Percentiles rank a stretch among this genome's conserved stretches.
Evolutionary conservation across 129 eudicot genomes (phyloP).

Genomic region (Mikania micrantha): DNA sequence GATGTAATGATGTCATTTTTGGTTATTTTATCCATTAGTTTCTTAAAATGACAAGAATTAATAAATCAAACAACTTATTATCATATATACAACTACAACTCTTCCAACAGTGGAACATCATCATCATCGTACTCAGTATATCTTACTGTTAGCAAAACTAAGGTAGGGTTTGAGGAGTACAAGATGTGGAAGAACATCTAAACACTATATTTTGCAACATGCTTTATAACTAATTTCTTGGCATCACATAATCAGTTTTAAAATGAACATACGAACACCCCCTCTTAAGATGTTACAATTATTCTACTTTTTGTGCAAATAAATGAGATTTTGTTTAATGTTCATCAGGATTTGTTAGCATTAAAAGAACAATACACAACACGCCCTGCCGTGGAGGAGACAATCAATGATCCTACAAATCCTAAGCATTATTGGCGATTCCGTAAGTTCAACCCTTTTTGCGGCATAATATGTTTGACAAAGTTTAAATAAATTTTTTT

Average conservation of each 20-base stretch:
- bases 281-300: background rate
- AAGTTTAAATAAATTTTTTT: no score
- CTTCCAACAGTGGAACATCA: background rate
- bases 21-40: background rate
- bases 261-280: background rate
- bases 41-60: background rate
- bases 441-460: conserved; percentile 44
- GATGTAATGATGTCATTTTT: background rate
- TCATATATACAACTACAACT: background rate
- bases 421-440: conserved; percentile 98
- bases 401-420: conserved; percentile 95
- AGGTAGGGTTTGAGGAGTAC: no score
- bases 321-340: background rate
- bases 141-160: no score
- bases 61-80: background rate
- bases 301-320: background rate
- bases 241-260: background rate
- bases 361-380: conserved; percentile 78
- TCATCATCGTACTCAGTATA: no score
- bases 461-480: background rate
- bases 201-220: background rate
- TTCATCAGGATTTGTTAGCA: conserved; percentile 79
- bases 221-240: background rate
- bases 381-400: conserved; percentile 91
- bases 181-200: background rate